Percentiles rank a stretch among this genome's conserved stretches.
These are phyloP conservation scores for Didymella lethalis DNA, from an alignment of 2,329 filamentous ascomycete species.

Conservation along the genomic window DNA sequence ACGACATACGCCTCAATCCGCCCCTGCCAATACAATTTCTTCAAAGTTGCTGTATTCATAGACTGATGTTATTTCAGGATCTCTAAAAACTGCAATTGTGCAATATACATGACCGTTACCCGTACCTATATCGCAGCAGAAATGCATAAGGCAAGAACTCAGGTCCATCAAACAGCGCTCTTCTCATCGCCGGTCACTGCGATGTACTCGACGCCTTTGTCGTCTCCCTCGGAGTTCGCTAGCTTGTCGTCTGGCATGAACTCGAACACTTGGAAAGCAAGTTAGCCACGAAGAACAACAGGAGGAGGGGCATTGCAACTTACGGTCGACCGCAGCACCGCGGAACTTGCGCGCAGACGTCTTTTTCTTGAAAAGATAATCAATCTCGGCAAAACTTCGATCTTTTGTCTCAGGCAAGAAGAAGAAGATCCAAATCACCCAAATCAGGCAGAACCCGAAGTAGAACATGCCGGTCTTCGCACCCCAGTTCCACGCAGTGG, in stretches of 20 bases:
- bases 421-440: not conserved
- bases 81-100: no score
- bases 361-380: not conserved
- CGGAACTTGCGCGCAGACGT: not conserved
- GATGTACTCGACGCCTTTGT: not conserved
- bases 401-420: not conserved
- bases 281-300: not conserved
- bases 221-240: not conserved
- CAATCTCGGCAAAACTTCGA: not conserved
- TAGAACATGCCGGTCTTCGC: not conserved
- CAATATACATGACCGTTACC: no score
- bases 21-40: no score
- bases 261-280: not conserved
- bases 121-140: not conserved
- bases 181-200: not conserved
- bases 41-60: no score
- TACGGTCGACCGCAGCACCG: not conserved
- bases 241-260: not conserved
- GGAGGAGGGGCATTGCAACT: not conserved
- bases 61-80: no score
- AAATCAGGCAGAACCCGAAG: not conserved
- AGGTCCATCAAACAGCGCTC: not conserved
- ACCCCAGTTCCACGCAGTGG: slow-evolving; percentile 51
- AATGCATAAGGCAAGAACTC: not conserved
- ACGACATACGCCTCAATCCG: no score